Evolutionary conservation across 345 rosid species (phyloP).

Genomic region (Orychophragmus violaceus): DNA sequence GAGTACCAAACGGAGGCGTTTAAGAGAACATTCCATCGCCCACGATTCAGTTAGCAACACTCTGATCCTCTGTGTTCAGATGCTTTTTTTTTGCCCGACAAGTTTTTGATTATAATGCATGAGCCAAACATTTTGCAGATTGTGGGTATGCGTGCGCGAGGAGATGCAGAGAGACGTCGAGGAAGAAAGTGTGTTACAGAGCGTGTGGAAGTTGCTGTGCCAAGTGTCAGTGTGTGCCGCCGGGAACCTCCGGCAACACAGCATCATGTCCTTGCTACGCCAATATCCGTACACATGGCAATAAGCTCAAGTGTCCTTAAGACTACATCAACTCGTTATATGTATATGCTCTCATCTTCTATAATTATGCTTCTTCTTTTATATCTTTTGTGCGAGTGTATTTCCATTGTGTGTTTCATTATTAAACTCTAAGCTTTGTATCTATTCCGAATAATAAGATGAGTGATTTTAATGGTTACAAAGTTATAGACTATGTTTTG

Average conservation of each 20-base stretch:
- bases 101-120: neutral
- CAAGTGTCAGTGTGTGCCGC: constrained; percentile 62
- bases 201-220: constrained; percentile 65
- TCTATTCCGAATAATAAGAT: constrained; percentile 21
- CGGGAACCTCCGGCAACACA: constrained; percentile 53
- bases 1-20: constrained; percentile 21
- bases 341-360: neutral
- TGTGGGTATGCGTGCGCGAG: constrained; percentile 41
- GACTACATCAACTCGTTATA: neutral
- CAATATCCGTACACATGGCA: constrained; percentile 43
- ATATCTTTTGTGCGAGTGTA: constrained; percentile 8
- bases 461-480: constrained; percentile 17
- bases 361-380: neutral
- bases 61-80: neutral
- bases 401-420: neutral
- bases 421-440: neutral
- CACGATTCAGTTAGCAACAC: constrained; percentile 18
- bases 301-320: constrained; percentile 56
- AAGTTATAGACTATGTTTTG: no score
- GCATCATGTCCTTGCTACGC: constrained; percentile 54
- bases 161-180: constrained; percentile 51
- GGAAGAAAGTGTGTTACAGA: constrained; percentile 49
- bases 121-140: constrained; percentile 23
- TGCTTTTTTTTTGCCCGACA: neutral
- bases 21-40: constrained; percentile 20